phyloP scores from a whole-genome alignment of 169 alveolate genomes.

The Eimeria praecox region DNA sequence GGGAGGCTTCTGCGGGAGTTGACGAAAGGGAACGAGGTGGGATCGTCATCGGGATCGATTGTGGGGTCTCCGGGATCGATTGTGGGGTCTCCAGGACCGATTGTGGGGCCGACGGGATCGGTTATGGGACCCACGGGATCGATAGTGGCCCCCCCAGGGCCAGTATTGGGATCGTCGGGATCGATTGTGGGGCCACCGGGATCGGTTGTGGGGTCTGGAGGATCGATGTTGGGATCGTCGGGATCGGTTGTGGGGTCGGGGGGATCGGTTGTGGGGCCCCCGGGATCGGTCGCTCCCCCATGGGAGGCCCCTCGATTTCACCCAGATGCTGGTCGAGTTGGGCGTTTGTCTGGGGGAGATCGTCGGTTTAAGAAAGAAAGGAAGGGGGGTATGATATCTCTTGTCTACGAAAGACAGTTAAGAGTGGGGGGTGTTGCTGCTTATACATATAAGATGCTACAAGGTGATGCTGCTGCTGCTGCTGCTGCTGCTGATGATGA shows the following conservation, averaged over 20 bases:
- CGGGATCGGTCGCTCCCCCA: constrained; percentile 20
- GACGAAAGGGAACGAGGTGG: not conserved
- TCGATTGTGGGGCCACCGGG: too few relatives aligned
- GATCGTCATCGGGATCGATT: not conserved
- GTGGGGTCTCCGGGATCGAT: not conserved
- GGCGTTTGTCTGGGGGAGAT: not conserved
- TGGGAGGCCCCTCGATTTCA: not conserved
- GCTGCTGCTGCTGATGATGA: not conserved
- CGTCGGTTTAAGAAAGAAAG: constrained; percentile 44
- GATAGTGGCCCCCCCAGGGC: too few relatives aligned
- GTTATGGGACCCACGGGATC: not conserved
- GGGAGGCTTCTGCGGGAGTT: not conserved
- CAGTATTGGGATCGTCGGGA: too few relatives aligned
- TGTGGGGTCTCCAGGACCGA: not conserved
- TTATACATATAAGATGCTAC: constrained; percentile 31
- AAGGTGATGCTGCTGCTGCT: constrained; percentile 43
- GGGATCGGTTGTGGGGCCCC: not conserved
- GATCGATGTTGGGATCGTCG: too few relatives aligned
- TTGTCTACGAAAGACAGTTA: constrained; percentile 60
- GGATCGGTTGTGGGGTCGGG: too few relatives aligned
- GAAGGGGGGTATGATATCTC: constrained; percentile 63
- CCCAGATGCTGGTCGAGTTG: constrained; percentile 41
- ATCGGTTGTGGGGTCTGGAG: too few relatives aligned
- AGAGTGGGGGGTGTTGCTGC: constrained; percentile 13
- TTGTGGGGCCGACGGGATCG: not conserved